A percentile compares a stretch with the other conserved stretches of the same genome.
Evolutionary conservation across 176 grass and related monocot genomes (phyloP).

Genomic region (Rhipidocladum racemiflorum): DNA sequence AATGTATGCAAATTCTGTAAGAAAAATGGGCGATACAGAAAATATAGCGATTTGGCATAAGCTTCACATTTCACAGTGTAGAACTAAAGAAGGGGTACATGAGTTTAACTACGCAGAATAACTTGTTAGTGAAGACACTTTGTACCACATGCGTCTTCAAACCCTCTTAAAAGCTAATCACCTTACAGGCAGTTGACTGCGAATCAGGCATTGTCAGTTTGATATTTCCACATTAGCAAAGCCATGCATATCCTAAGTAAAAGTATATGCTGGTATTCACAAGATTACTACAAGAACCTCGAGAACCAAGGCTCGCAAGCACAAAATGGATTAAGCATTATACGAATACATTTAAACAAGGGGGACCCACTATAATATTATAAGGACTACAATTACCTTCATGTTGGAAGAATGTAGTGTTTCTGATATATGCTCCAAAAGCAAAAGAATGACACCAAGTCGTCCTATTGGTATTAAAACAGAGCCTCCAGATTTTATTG

Average conservation of each 20-base stretch:
- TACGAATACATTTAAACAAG: not conserved
- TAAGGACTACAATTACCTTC: conserved; percentile 49
- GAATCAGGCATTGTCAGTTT: conserved; percentile 13
- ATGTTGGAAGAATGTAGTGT: conserved; percentile 41
- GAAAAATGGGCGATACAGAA: not conserved
- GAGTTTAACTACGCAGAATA: not conserved
- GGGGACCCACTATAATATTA: not conserved
- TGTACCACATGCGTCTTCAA: conserved; percentile 2
- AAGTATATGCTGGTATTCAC: not conserved
- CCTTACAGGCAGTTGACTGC: not conserved
- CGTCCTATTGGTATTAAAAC: conserved; percentile 69
- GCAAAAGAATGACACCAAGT: conserved; percentile 52
- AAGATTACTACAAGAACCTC: not conserved
- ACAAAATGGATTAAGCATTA: conserved; percentile 1
- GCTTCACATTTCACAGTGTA: not conserved
- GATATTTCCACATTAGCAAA: conserved; percentile 15
- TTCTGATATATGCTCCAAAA: conserved; percentile 72
- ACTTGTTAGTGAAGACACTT: not conserved
- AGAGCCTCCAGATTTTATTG: conserved; percentile 73
- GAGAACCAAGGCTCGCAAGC: not conserved
- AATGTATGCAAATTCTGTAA: not conserved
- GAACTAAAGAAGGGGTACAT: not conserved
- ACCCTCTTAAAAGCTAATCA: not conserved
- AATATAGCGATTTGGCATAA: not conserved
- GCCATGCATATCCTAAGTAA: not conserved